Evolutionary conservation across 1,139 yeast genomes (phyloP), one percentile per base, ranked within the genome.

Genomic region (Zygoascus sp.): DNA sequence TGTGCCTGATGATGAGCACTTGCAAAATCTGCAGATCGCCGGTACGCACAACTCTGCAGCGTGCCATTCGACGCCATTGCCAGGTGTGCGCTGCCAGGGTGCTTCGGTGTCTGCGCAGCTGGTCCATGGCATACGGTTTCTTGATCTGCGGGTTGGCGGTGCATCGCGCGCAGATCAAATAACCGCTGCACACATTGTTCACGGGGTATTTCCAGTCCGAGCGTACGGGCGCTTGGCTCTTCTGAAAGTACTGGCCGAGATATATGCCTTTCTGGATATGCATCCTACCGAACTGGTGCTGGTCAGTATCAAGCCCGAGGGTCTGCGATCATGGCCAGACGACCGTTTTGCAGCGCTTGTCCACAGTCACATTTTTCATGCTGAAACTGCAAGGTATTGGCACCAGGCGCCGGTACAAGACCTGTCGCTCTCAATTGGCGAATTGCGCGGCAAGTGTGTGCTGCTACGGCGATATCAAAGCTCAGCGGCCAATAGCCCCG

Each of bases 11-110:
- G 70, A 79, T 62, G 69, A 74, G 36, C 60, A 61, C 34, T 53
- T 84, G 43, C 71, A 83, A 6, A 68, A 74, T 53, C 70, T 85
- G 49, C 72, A 90, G 0, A 72, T 84, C 49, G 89, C 94, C 5
- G 95, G 94, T 13, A 83, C 94, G 15, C 95, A 85, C 68, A 84
- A 84, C 60, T 74, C 87, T 27, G 88, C 85, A 10, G 92, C 94
- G 9, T 78, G 77, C 58, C 81, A 82, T 63, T 68, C 77, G n/a
- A 83, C 92, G 0, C 70, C 83, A 45, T 13, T 40, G 10, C 92
- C 92, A 17, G 80, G 88, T 0, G 92, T 84, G 28, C 83, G 81
- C 62, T 85, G 95, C 64, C 95, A 85, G 63, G 86, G 81, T 17
- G 77, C 71, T 8, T 65, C 77, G 1, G 71, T 85, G 43, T 66